Evolutionary conservation across 306 rosid species (phyloP), one percentile per base, ranked within the genome.

Genomic region (Calophaca sinica): DNA sequence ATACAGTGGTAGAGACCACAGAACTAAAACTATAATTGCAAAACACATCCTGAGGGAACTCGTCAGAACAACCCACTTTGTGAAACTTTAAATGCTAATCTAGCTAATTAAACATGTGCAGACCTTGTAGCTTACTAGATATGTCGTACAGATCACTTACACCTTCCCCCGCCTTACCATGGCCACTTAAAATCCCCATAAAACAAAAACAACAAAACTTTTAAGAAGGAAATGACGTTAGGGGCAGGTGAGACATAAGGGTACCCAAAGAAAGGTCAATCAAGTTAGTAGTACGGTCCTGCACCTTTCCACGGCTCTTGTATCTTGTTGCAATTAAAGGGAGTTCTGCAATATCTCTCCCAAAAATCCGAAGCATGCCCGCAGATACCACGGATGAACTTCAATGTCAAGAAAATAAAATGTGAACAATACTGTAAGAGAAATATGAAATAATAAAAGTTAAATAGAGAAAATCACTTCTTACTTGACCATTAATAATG

Each of bases 341-440:
- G 8, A 94, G 90, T 74, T 94, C 99, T 14, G 99, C 99, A 80
- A 92, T 73, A 73, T 90, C 96, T 64, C 70, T 81, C 58, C 96
- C 96, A 73, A 90, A 92, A 76, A 92, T 88, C 50, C 97, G 88
- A 80, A 94, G 79, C 82, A 94, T 80, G 79, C 87, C 97, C 67
- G 96, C 99, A 5, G 96, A 90, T 82, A 92, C 99, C 68, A 94
- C 97, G 59, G 85, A 83, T 72, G 99, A 94, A 87, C 99, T 94
- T 81, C 86, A 86, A 84, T 41, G 80, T 55, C 80, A 81, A 54
- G 51, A 60, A 68, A 73, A 59, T 12, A 80, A 81, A 66, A 65
- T 49, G 70, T 80, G 54, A 87, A 60, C 53, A 63, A 36, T 69
- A 52, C 15, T 14, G 3, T 35, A 72, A 49, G 50, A 58, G 50